Conservation (phyloP, 179 eudicot species). For the Amaranthus tricolor region DNA sequence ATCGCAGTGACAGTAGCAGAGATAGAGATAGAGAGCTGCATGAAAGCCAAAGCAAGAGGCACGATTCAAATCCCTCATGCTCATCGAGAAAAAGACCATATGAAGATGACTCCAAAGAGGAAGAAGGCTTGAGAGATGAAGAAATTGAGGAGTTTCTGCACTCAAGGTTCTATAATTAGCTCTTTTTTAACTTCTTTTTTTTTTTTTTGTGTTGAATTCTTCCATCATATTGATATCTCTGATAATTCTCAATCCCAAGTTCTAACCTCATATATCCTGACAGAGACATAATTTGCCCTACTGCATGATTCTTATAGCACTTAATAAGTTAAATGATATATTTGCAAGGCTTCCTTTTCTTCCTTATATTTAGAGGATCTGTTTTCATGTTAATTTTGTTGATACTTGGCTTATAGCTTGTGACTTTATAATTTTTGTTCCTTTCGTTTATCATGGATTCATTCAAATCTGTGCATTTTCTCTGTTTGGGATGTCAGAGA, state of each 20-base stretch:
- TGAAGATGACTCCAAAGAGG: slow-evolving; percentile 40
- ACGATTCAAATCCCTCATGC: slow-evolving; percentile 33
- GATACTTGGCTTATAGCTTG: background rate
- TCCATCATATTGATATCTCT: background rate
- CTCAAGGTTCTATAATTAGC: slow-evolving; percentile 48
- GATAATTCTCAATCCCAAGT: no score
- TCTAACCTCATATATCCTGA: background rate
- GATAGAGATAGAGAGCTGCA: slow-evolving; percentile 25
- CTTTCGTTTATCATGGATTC: background rate
- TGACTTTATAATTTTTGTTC: background rate
- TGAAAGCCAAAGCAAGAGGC: slow-evolving; percentile 37
- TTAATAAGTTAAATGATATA: background rate
- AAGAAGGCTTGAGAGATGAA: slow-evolving; percentile 65
- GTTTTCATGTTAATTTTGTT: background rate
- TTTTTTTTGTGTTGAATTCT: background rate
- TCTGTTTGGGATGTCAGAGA: background rate
- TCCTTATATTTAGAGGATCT: background rate
- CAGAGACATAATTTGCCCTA: background rate
- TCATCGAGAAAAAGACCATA: slow-evolving; percentile 47
- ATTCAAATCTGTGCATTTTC: background rate
- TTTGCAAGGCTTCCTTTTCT: background rate
- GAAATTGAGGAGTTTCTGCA: slow-evolving; percentile 78
- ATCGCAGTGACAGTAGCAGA: slow-evolving; percentile 31
- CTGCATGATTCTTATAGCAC: background rate
- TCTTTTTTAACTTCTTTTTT: slow-evolving; percentile 9